Percentiles rank a stretch among this genome's conserved stretches.
phyloP scores from a whole-genome alignment of 768 basidiomycete genomes.

The Suillus decipiens region DNA sequence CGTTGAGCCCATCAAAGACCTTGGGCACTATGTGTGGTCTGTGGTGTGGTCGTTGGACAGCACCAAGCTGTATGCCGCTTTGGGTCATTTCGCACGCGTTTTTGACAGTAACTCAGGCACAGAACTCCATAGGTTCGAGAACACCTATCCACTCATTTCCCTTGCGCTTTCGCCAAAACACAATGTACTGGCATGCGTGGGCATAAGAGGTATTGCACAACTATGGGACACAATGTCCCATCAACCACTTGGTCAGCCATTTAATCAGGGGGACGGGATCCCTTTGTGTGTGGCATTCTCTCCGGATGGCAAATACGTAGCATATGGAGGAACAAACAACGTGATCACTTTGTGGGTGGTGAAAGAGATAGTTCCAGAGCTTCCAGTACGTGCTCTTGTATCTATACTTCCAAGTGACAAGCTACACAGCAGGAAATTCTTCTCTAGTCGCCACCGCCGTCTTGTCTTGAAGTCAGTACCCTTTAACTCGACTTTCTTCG shows the following conservation, averaged over 20 bases:
- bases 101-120: background rate
- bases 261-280: background rate
- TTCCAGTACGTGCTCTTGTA: background rate
- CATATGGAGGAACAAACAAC: background rate
- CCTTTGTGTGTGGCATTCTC: background rate
- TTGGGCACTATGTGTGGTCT: background rate
- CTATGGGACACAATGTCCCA: conserved; percentile 3
- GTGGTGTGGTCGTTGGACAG: background rate
- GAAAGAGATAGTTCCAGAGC: background rate
- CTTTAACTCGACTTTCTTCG: background rate
- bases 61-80: background rate
- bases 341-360: background rate
- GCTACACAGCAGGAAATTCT: background rate
- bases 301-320: background rate
- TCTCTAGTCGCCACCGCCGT: background rate
- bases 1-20: background rate
- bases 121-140: background rate
- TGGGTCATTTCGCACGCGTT: background rate
- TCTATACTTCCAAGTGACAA: background rate
- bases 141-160: background rate
- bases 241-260: background rate
- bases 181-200: conserved; percentile 1
- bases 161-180: conserved; percentile 1
- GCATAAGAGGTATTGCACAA: background rate
- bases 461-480: background rate